Evolutionary conservation across 768 basidiomycete genomes (phyloP).

Genomic region (Kwoniella botswanensis): DNA sequence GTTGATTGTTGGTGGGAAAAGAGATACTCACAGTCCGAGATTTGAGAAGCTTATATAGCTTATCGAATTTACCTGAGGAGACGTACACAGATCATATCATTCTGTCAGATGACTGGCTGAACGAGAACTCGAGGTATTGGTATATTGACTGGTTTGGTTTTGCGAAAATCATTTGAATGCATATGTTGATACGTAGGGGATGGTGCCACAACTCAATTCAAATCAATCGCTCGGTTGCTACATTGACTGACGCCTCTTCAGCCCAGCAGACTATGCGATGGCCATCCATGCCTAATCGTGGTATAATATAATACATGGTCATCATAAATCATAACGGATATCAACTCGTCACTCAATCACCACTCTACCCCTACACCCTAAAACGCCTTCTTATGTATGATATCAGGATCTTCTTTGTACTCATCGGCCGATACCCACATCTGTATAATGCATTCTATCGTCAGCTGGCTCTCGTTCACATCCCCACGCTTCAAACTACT

Average conservation of each 20-base stretch:
- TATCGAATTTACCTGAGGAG: not conserved
- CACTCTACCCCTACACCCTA: slow-evolving; percentile 17
- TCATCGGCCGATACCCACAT: slow-evolving; percentile 99
- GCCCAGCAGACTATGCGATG: too few relatives aligned
- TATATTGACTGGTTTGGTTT: not conserved
- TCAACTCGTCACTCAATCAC: not conserved
- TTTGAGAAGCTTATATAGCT: not conserved
- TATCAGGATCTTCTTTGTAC: slow-evolving; percentile 98
- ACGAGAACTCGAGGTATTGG: not conserved
- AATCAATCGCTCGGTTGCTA: not conserved
- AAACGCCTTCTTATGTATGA: slow-evolving; percentile 89
- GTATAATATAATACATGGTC: slow-evolving; percentile 16
- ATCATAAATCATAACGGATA: slow-evolving; percentile 12
- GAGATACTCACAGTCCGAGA: not conserved
- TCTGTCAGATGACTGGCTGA: too few relatives aligned
- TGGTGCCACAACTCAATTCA: not conserved
- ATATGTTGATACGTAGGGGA: too few relatives aligned
- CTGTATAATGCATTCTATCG: slow-evolving; percentile 59
- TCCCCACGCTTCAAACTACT: slow-evolving; percentile 23
- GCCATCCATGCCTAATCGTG: not conserved
- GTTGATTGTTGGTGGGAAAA: not conserved
- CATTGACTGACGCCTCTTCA: too few relatives aligned
- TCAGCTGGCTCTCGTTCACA: slow-evolving; percentile 25
- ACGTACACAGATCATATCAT: too few relatives aligned
- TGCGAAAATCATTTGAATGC: not conserved